Evolutionary conservation across 2,329 filamentous ascomycete genomes (phyloP), one percentile per base, ranked within the genome.

Genomic region (Mycosphaerella arachidis): DNA sequence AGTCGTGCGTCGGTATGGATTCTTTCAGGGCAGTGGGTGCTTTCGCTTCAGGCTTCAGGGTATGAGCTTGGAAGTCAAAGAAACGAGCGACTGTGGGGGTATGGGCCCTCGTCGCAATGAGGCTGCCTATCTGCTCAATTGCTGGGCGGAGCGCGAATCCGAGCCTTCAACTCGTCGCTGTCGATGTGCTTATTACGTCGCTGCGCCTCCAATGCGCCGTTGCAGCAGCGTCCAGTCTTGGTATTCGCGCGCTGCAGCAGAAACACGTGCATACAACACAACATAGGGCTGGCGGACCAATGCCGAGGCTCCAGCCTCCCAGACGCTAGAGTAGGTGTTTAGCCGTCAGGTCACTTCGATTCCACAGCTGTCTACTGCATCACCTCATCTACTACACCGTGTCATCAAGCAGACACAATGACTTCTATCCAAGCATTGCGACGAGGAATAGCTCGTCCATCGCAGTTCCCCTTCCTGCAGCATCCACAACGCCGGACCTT

Each of bases 401-500:
- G 3, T 27, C 40, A 27, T 50, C 46, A 20, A 52, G 29, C 30
- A 33, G 13, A n/a, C 7, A 52, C 10, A 29, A 52, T 52, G 50
- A 7, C 50, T 12, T 10, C 20, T 9, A 35, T 6, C 6, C 10
- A 50, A 3, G 45, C 16, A 48, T n/a, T 20, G 24, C 45, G 45
- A 12, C 45, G 18, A 16, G 18, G 9, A n/a, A 18, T 30, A 8
- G 13, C 29, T 9, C 46, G 16, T 10, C 2, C 20, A 16, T 6
- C 46, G 46, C 12, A 5, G 9, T 13, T 8, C 18, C 20, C 40
- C 3, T 43, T 27, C 2, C 46, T 2, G 2, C 20, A 27, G 7
- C 46, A 2, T 30, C 1, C 30, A 31, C 69, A 69, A 55, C 62
- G 61, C 16, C 67, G 72, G 16, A 69, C 64, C 5, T 73, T 74